phyloP scores from a whole-genome alignment of 345 rosid genomes.

The Aquilaria yunnanensis region DNA sequence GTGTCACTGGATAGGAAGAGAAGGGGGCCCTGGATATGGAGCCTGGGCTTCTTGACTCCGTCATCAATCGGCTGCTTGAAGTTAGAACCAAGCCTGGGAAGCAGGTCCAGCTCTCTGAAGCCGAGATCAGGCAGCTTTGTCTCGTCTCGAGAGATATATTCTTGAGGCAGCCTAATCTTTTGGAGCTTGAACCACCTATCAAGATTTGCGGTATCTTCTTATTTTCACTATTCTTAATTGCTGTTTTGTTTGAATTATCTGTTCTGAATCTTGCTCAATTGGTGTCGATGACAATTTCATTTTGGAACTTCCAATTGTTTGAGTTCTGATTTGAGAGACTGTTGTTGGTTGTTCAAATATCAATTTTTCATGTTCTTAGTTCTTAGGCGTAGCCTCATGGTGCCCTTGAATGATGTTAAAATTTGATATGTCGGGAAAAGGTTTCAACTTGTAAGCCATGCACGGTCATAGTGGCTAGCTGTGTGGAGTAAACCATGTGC shows the following conservation, averaged over 20 bases:
- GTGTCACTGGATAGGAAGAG: not conserved
- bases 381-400: too few relatives aligned
- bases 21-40: constrained; percentile 29
- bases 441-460: too few relatives aligned
- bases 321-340: not conserved
- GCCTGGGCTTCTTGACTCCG: constrained; percentile 41
- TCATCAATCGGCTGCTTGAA: constrained; percentile 60
- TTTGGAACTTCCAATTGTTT: constrained; percentile 8
- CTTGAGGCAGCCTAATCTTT: constrained; percentile 68
- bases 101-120: constrained; percentile 63
- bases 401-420: too few relatives aligned
- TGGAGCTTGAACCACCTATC: constrained; percentile 78
- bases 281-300: not conserved
- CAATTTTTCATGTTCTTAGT: not conserved
- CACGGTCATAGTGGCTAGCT: too few relatives aligned
- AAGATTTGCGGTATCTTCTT: constrained; percentile 65
- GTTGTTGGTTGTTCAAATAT: not conserved
- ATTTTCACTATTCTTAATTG: not conserved
- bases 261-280: constrained; percentile 5
- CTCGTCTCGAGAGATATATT: constrained; percentile 54
- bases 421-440: too few relatives aligned
- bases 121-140: constrained; percentile 71
- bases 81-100: constrained; percentile 62
- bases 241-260: not conserved
- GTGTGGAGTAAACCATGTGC: too few relatives aligned